Base-by-base conservation (phyloP, 2,329 filamentous ascomycete genomes). In the Thelonectria rubi region DNA sequence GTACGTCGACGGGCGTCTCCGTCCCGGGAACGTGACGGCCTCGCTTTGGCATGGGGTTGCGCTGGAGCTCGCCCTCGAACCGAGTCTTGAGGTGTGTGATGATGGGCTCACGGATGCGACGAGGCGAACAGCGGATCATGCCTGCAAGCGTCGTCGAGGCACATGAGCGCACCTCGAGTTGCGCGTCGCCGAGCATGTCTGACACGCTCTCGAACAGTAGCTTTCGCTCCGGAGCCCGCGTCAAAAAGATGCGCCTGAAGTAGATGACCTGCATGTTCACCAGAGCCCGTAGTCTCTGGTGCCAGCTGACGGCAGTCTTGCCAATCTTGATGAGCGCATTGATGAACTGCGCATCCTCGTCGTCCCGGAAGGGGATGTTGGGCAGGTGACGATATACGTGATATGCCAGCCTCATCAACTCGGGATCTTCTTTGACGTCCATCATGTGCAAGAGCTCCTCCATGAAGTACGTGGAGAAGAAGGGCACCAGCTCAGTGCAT, bases 201-300 rank as follows among this genome's bases (percentile, higher is more conserved):
- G 94, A 93, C n/a, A 99, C 94, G 57, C 94, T 96, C 46, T 91
- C 89, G 74, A 98, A 97, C 15, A 99, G 86, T 34, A 87, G 85
- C 69, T 92, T 86, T 55, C 95, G 91, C 75, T 97, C 90, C 8
- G 85, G 79, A 7, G 86, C 82, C 32, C 88, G 86, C 68, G 96
- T 91, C 26, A 98, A 82, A 82, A 99, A 99, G 39, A 99, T 86
- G 24, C 94, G 91, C 52, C 95, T 91, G 87, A 98, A 99, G 81
- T 97, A 99, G 70, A 99, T 90, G 66, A 98, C 94, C 73, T 99
- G 96, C 83, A 99, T 97, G 79, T 98, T 98, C 79, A 99, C 94
- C 69, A 99, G 87, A 45, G 97, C 93, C 24, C 96, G 88, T 40
- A 99, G 84, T 48, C 95, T 91, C 79, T 99, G 95, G 77, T 99